Evolutionary conservation across 305 asterid species (phyloP), one percentile per base, ranked within the genome.

Genomic region (Fraxinus baroniana): DNA sequence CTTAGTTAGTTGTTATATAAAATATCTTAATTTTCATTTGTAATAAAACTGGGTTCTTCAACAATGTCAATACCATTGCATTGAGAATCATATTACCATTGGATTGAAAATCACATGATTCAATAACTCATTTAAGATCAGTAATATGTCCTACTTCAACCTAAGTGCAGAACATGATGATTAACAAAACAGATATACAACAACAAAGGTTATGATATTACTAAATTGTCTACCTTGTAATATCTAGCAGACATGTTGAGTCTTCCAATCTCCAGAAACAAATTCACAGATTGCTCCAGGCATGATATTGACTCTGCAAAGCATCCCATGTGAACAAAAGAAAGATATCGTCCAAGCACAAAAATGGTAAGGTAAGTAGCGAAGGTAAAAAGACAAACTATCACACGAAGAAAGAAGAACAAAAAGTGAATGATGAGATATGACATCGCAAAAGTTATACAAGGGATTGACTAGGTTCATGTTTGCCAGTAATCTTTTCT

Each of bases 161-260:
- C 28, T 3, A 60, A 24, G 72, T 9, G 33, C 72, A 64, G 35
- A 62, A 22, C 32, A 2, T 60, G 28, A 60, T 18, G 71, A 20
- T 20, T 60, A 60, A 20, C 30, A 18, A 7, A 7, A 60, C 12
- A 12, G 30, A 60, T 60, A 7, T 60, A 3, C 35, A 66, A 26
- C n/a, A 28, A 68, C n/a, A 13, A 12, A 12, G 20, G 18, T 2
- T 12, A 22, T 30, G 13, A 68, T 28, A 28, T 13, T 17, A 30
- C 75, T 70, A 39, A 77, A 74, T 33, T 49, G 32, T 70, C 49
- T 89, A 94, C 97, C 97, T 94, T 93, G 91, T 89, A 92, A 86
- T 92, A 93, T 87, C 96, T 94, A 52, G 94, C 98, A 44, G 95
- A 83, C 97, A 94, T 90, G 86, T 85, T 91, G 74, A 94, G 93